Evolutionary conservation across 495 filamentous ascomycete species (phyloP), one percentile per base, ranked within the genome.

Genomic region (Diplogelasinospora grovesii): DNA sequence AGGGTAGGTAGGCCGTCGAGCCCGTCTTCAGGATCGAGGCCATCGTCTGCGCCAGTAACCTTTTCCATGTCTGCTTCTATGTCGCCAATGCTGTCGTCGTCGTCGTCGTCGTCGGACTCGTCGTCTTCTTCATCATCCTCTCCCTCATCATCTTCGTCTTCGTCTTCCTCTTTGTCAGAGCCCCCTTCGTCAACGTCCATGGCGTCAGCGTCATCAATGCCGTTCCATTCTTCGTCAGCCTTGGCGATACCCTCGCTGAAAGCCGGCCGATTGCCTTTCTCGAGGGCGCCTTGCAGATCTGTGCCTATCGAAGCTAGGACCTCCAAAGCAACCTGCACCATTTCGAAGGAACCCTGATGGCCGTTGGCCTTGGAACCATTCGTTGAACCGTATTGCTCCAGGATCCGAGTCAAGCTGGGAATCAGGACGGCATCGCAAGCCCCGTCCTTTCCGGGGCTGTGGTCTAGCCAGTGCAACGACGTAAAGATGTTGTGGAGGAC

Each of bases 291-390:
- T 24, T 73, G 68, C 15, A 78, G 56, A 19, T 62, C 61, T 2
- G 75, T 76, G 18, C 74, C 75, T 41, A 82, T 78, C 5, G 78
- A 77, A 7, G 74, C 74, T 1, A 78, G 43, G 7, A 77, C 67
- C 46, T 79, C 76, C 1, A 82, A 50, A 11, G 70, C 73, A 11
- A 71, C 41, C 46, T 73, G 63, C 23, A 73, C 39, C 15, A 69
- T 56, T 26, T 71, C 53, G 46, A 28, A 54, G 2, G 49, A 41
- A 11, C 37, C 49, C 22, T 40, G 32, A 22, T 53, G 22, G 16
- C 59, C 63, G 16, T 66, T 64, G 19, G 48, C 31, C 43, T 43
- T 47, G n/a, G n/a, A n/a, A 2, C 18, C 32, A 6, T 37, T 49
- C 5, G 43, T 47, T 0, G 60, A 46, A 8, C 45, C 45, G 9